A percentile compares a stretch with the other conserved stretches of the same genome.
These are phyloP conservation scores for Talaromyces atroroseus DNA, from an alignment of 2,329 filamentous ascomycete genomes.

Conservation along the genomic window DNA sequence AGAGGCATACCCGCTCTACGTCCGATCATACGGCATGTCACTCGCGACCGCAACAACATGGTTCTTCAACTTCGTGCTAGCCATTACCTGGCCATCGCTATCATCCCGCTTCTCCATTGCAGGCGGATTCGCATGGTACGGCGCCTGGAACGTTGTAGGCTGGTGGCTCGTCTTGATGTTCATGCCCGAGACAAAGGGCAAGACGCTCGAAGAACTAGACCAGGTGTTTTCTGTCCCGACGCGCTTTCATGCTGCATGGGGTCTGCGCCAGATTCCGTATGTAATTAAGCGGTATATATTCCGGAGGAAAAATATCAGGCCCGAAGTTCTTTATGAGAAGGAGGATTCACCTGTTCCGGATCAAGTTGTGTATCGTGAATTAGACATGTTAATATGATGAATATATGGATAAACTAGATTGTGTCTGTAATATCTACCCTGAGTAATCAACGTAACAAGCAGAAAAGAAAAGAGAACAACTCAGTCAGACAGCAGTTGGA, in stretches of 20 bases:
- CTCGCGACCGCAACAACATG: slow-evolving; percentile 58
- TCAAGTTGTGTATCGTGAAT: slow-evolving; percentile 4
- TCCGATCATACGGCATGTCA: slow-evolving; percentile 58
- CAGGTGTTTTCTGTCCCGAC: slow-evolving; percentile 52
- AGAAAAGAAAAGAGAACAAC: slow-evolving; percentile 14
- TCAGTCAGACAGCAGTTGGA: slow-evolving; percentile 46
- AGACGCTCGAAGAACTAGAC: slow-evolving; percentile 45
- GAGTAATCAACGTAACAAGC: neutral
- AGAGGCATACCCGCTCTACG: slow-evolving; percentile 61
- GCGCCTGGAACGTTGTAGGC: slow-evolving; percentile 37
- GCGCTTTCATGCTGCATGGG: slow-evolving; percentile 36
- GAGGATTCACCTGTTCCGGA: slow-evolving; percentile 19
- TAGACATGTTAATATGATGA: slow-evolving; percentile 11
- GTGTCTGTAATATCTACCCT: too few relatives aligned
- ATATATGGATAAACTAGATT: too few relatives aligned
- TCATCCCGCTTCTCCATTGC: slow-evolving; percentile 44
- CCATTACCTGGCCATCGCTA: slow-evolving; percentile 51
- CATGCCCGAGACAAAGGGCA: slow-evolving; percentile 38
- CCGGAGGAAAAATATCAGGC: slow-evolving; percentile 32
- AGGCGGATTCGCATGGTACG: slow-evolving; percentile 51
- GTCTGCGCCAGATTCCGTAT: slow-evolving; percentile 33
- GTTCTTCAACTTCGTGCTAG: slow-evolving; percentile 53
- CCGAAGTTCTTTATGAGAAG: slow-evolving; percentile 32
- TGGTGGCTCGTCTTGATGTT: slow-evolving; percentile 43
- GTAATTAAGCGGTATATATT: slow-evolving; percentile 33